phyloP scores from a whole-genome alignment of 2,329 filamentous ascomycete genomes.

The Trichoderma aggressivum region DNA sequence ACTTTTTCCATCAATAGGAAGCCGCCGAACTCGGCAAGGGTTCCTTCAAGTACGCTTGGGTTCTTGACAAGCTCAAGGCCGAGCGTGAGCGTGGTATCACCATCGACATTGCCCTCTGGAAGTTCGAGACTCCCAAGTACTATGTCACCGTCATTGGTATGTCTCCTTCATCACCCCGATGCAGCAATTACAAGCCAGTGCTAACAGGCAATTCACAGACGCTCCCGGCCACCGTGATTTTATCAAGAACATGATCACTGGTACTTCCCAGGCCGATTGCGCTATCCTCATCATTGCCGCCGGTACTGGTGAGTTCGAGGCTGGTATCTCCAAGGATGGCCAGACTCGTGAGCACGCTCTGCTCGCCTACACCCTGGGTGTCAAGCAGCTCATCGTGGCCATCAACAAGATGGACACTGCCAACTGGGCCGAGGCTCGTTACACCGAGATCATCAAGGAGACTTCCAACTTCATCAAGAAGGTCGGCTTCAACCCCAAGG shows the following conservation, averaged over 20 bases:
- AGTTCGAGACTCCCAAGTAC: constrained; percentile 99
- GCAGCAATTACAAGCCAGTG: no score
- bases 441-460: constrained; percentile 99
- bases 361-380: constrained; percentile 99
- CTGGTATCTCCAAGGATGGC: constrained; percentile 99
- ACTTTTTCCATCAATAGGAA: constrained; percentile 59
- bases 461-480: constrained; percentile 99
- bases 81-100: constrained; percentile 99
- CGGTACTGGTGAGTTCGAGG: constrained; percentile 99
- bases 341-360: constrained; percentile 99
- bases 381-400: constrained; percentile 99
- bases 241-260: constrained; percentile 99
- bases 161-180: constrained; percentile 30
- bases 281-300: constrained; percentile 99
- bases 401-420: constrained; percentile 99
- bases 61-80: constrained; percentile 99
- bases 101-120: constrained; percentile 99
- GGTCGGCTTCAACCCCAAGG: constrained; percentile 99
- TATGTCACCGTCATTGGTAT: constrained; percentile 95
- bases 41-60: constrained; percentile 99
- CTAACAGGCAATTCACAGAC: constrained; percentile 49
- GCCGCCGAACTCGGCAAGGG: constrained; percentile 99
- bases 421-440: constrained; percentile 96
- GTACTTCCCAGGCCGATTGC: constrained; percentile 99
- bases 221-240: constrained; percentile 99